These are phyloP conservation scores for Boletus smithii DNA, from an alignment of 1,284 basidiomycete genomes.

Conservation along the genomic window DNA sequence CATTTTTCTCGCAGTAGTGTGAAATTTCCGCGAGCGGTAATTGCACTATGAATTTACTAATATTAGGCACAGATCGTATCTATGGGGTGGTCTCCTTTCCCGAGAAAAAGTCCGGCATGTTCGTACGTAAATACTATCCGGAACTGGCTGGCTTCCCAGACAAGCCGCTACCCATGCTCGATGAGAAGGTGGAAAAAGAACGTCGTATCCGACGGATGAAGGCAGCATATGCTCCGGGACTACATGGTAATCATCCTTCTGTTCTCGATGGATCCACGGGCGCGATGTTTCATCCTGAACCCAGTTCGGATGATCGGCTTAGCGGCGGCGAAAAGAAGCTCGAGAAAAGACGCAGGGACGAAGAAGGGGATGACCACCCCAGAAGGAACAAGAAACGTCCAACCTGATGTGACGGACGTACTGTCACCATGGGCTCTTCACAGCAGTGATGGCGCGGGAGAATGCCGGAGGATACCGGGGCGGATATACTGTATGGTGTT, in stretches of 20 bases:
- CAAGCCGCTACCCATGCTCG: slow-evolving; percentile 22
- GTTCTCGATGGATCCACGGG: slow-evolving; percentile 26
- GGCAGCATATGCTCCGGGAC: slow-evolving; percentile 9
- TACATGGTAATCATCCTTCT: slow-evolving; percentile 22
- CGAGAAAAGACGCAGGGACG: slow-evolving; percentile 14
- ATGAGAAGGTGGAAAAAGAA: slow-evolving; percentile 21
- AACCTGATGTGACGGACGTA: slow-evolving; percentile 2
- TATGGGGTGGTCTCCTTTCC: slow-evolving; percentile 21
- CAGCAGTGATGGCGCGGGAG: slow-evolving; percentile 13
- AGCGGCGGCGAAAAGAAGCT: slow-evolving; percentile 22
- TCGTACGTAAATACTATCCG: slow-evolving; percentile 30
- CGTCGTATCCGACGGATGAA: slow-evolving; percentile 18
- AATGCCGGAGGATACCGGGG: slow-evolving; percentile 21
- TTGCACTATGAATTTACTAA: slow-evolving; percentile 28
- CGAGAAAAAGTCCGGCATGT: slow-evolving; percentile 21
- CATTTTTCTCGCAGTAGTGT: slow-evolving; percentile 32
- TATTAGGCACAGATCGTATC: slow-evolving; percentile 26
- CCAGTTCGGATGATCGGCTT: slow-evolving; percentile 23
- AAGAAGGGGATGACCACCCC: slow-evolving; percentile 9
- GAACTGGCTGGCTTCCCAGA: slow-evolving; percentile 26
- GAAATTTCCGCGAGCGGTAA: slow-evolving; percentile 33
- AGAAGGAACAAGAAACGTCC: slow-evolving; percentile 12
- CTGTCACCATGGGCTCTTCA: slow-evolving; percentile 3
- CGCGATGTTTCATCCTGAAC: slow-evolving; percentile 21
- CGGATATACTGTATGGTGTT: neutral